phyloP scores from a whole-genome alignment of 257 asterid genomes.

The Thymus quinquecostatus region DNA sequence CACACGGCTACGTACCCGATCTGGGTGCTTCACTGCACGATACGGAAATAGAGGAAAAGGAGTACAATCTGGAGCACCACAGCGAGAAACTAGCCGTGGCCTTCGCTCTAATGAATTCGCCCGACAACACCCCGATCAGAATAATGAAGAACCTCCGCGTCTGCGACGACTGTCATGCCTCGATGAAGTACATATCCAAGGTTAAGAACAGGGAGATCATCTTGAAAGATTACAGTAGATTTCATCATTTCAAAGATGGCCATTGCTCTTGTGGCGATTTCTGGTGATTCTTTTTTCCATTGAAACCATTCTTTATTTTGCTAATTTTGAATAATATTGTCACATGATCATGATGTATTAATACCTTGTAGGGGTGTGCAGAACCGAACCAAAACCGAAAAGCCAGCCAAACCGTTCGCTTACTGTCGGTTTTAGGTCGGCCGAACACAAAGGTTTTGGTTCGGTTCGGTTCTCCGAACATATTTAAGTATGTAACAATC shows the following conservation, averaged over 20 bases:
- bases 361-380: too few species aligned
- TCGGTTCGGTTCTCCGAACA: too few species aligned
- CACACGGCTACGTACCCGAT: constrained; percentile 70
- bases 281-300: constrained; percentile 49
- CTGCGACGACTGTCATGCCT: constrained; percentile 76
- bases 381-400: too few species aligned
- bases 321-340: too few species aligned
- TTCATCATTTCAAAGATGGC: constrained; percentile 79
- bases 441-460: too few species aligned
- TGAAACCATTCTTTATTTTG: neutral
- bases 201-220: constrained; percentile 61
- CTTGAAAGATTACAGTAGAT: constrained; percentile 72
- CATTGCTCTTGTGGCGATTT: constrained; percentile 84
- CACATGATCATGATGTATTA: too few species aligned
- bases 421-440: too few species aligned
- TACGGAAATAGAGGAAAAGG: constrained; percentile 81
- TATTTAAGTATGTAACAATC: neutral
- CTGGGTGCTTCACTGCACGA: constrained; percentile 66
- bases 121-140: constrained; percentile 59
- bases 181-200: constrained; percentile 65
- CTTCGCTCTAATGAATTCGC: constrained; percentile 73
- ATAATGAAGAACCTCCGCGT: constrained; percentile 89
- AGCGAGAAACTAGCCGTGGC: constrained; percentile 86
- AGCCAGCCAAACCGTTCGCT: too few species aligned
- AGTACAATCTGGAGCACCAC: constrained; percentile 64